Evolutionary conservation across 345 rosid genomes (phyloP), one percentile per base, ranked within the genome.

Genomic region (Acer campestre): DNA sequence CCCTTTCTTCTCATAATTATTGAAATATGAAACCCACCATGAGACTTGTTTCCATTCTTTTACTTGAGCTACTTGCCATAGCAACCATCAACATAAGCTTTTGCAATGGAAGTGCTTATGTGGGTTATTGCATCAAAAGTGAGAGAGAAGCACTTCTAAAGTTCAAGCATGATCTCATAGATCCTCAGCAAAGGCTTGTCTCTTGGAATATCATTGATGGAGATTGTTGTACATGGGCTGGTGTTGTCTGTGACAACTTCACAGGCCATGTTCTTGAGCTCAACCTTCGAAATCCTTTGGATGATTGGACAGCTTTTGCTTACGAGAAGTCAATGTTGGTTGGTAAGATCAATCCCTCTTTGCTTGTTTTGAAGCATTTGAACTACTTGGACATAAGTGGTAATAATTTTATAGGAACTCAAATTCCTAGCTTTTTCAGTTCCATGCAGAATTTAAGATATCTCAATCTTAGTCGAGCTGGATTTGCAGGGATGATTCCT

Each of bases 91-190:
- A n/a, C 18, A 16, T 66, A 10, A 66, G 70, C 49, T 38, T 66
- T 20, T 66, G 70, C 25, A 7, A 10, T 8, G 70, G 25, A 66
- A 35, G 70, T 14, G 17, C 70, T 66, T 11, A 14, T 25, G 42
- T 27, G 31, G 8, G 67, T 7, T 66, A 25, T 25, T 25, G 70
- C 44, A 8, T 66, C 8, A 48, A 16, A 10, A 66, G 25, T 38
- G 70, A 66, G 27, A 66, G 11, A 66, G 23, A 66, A 38, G 70
- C 70, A 66, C 49, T 66, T 40, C 18, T 66, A 38, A 66, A 18
- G 70, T 66, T 66, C 70, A 66, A 66, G 48, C 11, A 66, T 14
- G 49, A 66, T n/a, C 1, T 66, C 23, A n/a, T 31, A 2, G 23
- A 38, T 66, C 1, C 49, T 40, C 5, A 1, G 11, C 17, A 38